phyloP scores from a whole-genome alignment of 2,329 filamentous ascomycete species.

The Xylaria sp. region DNA sequence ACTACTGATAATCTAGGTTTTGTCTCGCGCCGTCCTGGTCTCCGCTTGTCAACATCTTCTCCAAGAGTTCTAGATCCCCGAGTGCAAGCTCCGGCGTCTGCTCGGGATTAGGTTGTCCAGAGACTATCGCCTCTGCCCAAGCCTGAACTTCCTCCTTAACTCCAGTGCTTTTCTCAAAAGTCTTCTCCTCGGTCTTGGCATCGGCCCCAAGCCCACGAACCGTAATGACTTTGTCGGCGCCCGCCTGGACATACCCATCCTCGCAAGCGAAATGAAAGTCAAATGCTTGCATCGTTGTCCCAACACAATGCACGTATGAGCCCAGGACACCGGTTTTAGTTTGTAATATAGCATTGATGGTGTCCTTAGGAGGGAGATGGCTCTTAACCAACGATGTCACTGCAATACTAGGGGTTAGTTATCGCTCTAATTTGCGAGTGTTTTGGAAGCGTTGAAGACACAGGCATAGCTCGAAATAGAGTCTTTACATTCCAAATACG shows the following conservation, averaged over 20 bases:
- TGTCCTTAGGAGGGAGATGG: conserved; percentile 74
- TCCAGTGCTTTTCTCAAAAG: conserved; percentile 63
- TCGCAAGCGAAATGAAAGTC: conserved; percentile 70
- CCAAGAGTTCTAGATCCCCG: conserved; percentile 69
- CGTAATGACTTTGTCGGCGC: conserved; percentile 59
- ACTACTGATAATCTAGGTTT: conserved; percentile 56
- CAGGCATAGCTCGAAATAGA: background rate
- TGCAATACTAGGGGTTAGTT: background rate
- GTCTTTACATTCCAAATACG: background rate
- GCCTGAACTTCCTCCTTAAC: conserved; percentile 70
- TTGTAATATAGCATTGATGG: conserved; percentile 68
- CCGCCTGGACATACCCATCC: conserved; percentile 62
- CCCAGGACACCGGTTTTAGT: conserved; percentile 66
- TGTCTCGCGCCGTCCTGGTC: conserved; percentile 55
- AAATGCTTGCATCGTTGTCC: conserved; percentile 63
- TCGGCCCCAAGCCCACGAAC: conserved; percentile 51
- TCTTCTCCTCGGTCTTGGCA: conserved; percentile 56
- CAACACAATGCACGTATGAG: conserved; percentile 67
- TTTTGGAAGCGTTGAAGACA: background rate
- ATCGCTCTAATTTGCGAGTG: background rate
- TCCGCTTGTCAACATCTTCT: conserved; percentile 62
- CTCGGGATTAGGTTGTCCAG: conserved; percentile 60
- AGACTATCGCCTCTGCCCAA: conserved; percentile 66
- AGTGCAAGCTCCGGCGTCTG: conserved; percentile 69
- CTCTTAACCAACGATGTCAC: conserved; percentile 64